Conservation (phyloP, 108 stramenopile genomes). For the Cyclotella atomus region DNA sequence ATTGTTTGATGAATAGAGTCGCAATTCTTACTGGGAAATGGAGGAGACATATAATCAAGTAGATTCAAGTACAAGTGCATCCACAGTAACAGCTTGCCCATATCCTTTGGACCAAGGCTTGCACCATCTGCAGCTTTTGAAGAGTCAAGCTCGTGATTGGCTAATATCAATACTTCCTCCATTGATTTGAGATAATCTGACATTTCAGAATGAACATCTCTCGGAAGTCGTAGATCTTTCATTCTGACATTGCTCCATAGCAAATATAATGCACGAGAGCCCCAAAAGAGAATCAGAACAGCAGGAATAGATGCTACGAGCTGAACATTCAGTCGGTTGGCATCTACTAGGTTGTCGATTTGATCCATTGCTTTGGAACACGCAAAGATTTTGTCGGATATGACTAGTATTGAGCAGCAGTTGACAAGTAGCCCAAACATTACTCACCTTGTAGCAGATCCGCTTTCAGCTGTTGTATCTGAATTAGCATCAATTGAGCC, state of each 20-base stretch:
- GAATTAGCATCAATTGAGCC: constrained; percentile 75
- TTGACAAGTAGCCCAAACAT: neutral
- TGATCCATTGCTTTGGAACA: constrained; percentile 58
- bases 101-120: constrained; percentile 51
- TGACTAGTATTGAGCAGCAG: neutral
- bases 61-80: constrained; percentile 75
- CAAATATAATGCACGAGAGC: constrained; percentile 63
- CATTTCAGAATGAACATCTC: constrained; percentile 79
- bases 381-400: neutral
- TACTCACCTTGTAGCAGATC: constrained; percentile 60
- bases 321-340: constrained; percentile 79
- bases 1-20: constrained; percentile 72
- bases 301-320: constrained; percentile 79
- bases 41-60: constrained; percentile 78
- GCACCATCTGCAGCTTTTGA: neutral
- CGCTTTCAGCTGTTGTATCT: constrained; percentile 84
- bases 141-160: constrained; percentile 39
- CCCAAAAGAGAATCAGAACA: constrained; percentile 61
- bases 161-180: constrained; percentile 64
- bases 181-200: constrained; percentile 65
- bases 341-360: constrained; percentile 75
- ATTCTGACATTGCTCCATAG: constrained; percentile 68
- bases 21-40: constrained; percentile 65
- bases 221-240: constrained; percentile 70
- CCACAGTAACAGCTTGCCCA: constrained; percentile 72